A percentile compares a stretch with the other conserved stretches of the same genome.
phyloP scores from a whole-genome alignment of 2,329 filamentous ascomycete genomes.

The Cytospora piceae region DNA sequence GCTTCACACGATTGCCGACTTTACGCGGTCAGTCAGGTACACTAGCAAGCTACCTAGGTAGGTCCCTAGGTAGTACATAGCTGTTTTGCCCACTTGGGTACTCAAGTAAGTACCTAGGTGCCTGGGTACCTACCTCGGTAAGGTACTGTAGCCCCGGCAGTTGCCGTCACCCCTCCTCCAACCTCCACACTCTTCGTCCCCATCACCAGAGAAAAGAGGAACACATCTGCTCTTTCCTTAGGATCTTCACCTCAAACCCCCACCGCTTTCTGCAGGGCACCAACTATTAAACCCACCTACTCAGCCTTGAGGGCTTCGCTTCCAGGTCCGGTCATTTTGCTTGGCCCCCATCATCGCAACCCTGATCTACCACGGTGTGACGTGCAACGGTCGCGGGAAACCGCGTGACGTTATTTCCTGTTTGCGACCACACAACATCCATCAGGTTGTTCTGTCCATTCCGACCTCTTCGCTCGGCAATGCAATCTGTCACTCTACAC shows the following conservation, averaged over 20 bases:
- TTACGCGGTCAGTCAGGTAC: too few relatives aligned
- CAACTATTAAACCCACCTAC: neutral
- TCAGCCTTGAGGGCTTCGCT: neutral
- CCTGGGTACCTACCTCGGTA: neutral
- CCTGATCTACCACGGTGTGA: neutral
- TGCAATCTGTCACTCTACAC: neutral
- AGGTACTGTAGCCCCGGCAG: neutral
- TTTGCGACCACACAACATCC: neutral
- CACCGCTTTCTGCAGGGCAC: neutral
- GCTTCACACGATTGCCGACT: too few relatives aligned
- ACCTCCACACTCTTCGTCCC: neutral
- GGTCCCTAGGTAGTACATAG: too few relatives aligned
- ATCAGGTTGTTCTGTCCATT: neutral
- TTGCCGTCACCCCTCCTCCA: slow-evolving; percentile 1
- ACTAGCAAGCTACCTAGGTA: too few relatives aligned
- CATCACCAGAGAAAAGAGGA: neutral
- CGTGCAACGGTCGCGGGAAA: neutral
- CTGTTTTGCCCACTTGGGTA: too few relatives aligned
- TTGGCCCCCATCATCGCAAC: neutral
- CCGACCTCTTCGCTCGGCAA: neutral
- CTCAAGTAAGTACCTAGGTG: too few relatives aligned
- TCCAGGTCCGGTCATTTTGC: neutral
- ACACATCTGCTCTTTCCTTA: neutral
- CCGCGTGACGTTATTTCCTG: slow-evolving; percentile 1
- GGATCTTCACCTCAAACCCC: neutral